Conservation (phyloP, 225 moss, liverwort and hornwort genomes). For the Lunularia cruciata region DNA sequence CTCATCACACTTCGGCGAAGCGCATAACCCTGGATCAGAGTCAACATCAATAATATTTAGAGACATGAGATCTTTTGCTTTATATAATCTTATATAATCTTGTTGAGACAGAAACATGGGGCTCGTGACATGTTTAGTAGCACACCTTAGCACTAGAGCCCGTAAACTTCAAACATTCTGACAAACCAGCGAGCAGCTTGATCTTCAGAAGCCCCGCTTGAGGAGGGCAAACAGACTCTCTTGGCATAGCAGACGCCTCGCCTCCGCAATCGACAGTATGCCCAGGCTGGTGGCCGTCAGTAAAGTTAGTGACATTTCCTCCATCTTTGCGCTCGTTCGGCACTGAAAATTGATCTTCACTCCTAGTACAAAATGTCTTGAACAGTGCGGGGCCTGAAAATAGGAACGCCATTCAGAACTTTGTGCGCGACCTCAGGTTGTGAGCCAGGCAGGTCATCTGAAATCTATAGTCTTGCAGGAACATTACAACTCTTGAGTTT, state of each 20-base stretch:
- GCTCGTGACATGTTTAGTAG: too few species aligned
- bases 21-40: constrained; percentile 55
- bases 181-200: constrained; percentile 58
- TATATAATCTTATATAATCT: too few species aligned
- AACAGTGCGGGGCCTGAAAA: constrained; percentile 33
- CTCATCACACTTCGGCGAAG: constrained; percentile 76
- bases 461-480: too few species aligned
- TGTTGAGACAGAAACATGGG: too few species aligned
- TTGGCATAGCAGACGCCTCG: constrained; percentile 1
- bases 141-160: constrained; percentile 67
- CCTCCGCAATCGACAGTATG: constrained; percentile 37
- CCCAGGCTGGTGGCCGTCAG: constrained; percentile 24
- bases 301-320: constrained; percentile 8
- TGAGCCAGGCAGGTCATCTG: not conserved
- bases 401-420: constrained; percentile 27
- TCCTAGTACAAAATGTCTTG: constrained; percentile 22
- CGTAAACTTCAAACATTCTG: constrained; percentile 59
- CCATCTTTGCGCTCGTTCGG: constrained; percentile 18
- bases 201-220: constrained; percentile 14
- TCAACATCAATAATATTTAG: constrained; percentile 12
- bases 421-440: not conserved
- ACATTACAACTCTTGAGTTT: not conserved
- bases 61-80: not conserved
- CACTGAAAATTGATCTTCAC: constrained; percentile 4
- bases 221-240: not conserved